Evolutionary conservation across 192 early-diverging fungal genomes (phyloP).

Genomic region (Entomortierella beljakovae): DNA sequence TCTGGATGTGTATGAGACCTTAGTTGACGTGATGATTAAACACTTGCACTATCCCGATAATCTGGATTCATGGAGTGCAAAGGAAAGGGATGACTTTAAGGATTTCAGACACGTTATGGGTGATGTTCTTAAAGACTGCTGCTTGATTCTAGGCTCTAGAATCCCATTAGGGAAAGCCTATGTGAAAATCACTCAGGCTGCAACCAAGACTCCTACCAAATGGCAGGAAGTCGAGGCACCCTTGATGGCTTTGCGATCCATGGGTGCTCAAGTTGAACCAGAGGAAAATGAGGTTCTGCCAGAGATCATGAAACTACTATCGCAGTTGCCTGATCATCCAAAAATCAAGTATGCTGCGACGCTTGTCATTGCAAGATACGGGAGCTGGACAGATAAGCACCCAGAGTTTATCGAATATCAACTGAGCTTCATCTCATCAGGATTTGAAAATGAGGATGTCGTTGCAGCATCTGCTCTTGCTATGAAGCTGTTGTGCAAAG

Average conservation of each 20-base stretch:
- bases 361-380: slow-evolving; percentile 95
- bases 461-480: slow-evolving; percentile 88
- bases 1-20: slow-evolving; percentile 67
- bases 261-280: slow-evolving; percentile 86
- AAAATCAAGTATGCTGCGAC: slow-evolving; percentile 97
- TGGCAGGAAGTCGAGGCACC: slow-evolving; percentile 98
- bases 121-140: slow-evolving; percentile 96
- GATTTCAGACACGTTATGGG: slow-evolving; percentile 98
- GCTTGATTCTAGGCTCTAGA: slow-evolving; percentile 81
- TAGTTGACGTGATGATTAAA: slow-evolving; percentile 87
- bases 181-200: slow-evolving; percentile 55
- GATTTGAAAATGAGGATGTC: slow-evolving; percentile 89
- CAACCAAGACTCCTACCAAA: slow-evolving; percentile 42
- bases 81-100: slow-evolving; percentile 96
- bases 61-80: slow-evolving; percentile 73
- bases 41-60: slow-evolving; percentile 92
- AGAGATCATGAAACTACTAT: slow-evolving; percentile 91
- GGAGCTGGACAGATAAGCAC: slow-evolving; percentile 91
- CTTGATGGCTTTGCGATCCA: slow-evolving; percentile 91
- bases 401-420: slow-evolving; percentile 94
- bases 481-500: slow-evolving; percentile 90
- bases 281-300: slow-evolving; percentile 84
- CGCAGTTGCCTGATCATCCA: slow-evolving; percentile 89
- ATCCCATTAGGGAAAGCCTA: slow-evolving; percentile 73
- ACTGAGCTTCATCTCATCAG: slow-evolving; percentile 89